Percentiles rank a stretch among this genome's conserved stretches.
phyloP scores from a whole-genome alignment of 2,329 filamentous ascomycete genomes.

The Monilinia vaccinii-corymbosi region DNA sequence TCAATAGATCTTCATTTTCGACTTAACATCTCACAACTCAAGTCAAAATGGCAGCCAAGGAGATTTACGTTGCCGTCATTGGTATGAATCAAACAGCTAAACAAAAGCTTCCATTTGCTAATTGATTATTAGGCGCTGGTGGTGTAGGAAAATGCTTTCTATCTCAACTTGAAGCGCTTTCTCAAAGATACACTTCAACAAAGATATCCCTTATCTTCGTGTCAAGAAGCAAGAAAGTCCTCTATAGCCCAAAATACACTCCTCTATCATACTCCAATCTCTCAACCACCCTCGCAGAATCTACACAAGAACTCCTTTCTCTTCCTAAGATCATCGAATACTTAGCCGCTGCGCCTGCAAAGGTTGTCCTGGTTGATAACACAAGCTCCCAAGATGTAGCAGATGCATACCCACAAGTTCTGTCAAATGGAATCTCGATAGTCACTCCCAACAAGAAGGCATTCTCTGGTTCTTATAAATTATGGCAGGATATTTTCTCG shows the following conservation, averaged over 20 bases:
- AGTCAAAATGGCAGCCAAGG: constrained; percentile 25
- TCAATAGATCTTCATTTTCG: background rate
- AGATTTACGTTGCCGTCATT: constrained; percentile 37
- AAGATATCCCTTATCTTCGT: constrained; percentile 76
- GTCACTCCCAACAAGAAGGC: constrained; percentile 99
- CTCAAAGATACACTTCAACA: constrained; percentile 51
- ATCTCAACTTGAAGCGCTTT: constrained; percentile 63
- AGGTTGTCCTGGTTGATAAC: constrained; percentile 85
- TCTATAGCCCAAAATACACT: constrained; percentile 66
- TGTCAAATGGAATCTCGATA: constrained; percentile 75
- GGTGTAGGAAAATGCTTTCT: constrained; percentile 92
- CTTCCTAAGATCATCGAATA: constrained; percentile 67
- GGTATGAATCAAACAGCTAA: constrained; percentile 28
- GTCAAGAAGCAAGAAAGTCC: constrained; percentile 72
- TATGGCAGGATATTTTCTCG: constrained; percentile 83
- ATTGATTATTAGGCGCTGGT: constrained; percentile 59
- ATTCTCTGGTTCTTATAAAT: constrained; percentile 70
- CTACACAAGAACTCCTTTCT: constrained; percentile 54
- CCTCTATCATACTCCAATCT: constrained; percentile 52
- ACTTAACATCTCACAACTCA: background rate
- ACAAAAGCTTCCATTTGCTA: constrained; percentile 13
- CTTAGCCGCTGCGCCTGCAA: constrained; percentile 67
- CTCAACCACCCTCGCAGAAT: constrained; percentile 54
- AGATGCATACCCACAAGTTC: constrained; percentile 69
- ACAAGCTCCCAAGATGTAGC: constrained; percentile 86